These are phyloP conservation scores for Podaxis carcinomalis DNA, from an alignment of 768 basidiomycete species.

Conservation along the genomic window DNA sequence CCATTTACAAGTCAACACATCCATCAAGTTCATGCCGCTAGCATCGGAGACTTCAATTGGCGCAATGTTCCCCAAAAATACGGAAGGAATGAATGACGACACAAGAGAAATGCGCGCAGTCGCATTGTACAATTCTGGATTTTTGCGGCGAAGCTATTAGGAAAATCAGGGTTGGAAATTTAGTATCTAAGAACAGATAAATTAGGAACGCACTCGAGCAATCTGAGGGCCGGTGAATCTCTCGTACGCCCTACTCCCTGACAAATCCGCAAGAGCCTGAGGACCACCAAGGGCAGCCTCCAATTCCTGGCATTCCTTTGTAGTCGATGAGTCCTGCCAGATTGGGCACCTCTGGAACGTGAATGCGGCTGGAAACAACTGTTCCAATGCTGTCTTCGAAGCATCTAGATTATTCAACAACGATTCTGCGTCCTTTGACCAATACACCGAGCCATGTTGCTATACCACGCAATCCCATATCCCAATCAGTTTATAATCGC, in stretches of 20 bases:
- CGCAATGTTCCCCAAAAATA: conserved; percentile 75
- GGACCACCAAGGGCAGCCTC: conserved; percentile 68
- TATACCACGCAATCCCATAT: conserved; percentile 20
- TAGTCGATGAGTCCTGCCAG: conserved; percentile 91
- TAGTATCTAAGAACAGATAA: background rate
- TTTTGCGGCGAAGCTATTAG: conserved; percentile 49
- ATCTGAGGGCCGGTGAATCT: conserved; percentile 89
- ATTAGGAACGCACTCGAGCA: conserved; percentile 45
- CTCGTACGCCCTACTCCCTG: conserved; percentile 83
- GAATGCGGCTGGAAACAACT: conserved; percentile 64
- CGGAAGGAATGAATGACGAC: conserved; percentile 76
- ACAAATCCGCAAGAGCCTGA: conserved; percentile 66
- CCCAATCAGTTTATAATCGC: background rate
- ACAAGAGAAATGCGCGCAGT: conserved; percentile 75
- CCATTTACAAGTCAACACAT: conserved; percentile 73
- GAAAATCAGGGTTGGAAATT: conserved; percentile 3
- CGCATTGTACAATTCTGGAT: conserved; percentile 48
- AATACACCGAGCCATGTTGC: conserved; percentile 89
- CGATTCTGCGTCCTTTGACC: conserved; percentile 53
- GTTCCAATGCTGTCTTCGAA: conserved; percentile 44
- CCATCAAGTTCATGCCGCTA: conserved; percentile 88
- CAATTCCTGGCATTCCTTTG: conserved; percentile 63
- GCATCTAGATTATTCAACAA: conserved; percentile 54
- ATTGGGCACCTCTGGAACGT: conserved; percentile 68
- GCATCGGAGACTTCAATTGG: conserved; percentile 87